These are phyloP conservation scores for Claviceps arundinis DNA, from an alignment of 2,329 filamentous ascomycete genomes.

Conservation along the genomic window DNA sequence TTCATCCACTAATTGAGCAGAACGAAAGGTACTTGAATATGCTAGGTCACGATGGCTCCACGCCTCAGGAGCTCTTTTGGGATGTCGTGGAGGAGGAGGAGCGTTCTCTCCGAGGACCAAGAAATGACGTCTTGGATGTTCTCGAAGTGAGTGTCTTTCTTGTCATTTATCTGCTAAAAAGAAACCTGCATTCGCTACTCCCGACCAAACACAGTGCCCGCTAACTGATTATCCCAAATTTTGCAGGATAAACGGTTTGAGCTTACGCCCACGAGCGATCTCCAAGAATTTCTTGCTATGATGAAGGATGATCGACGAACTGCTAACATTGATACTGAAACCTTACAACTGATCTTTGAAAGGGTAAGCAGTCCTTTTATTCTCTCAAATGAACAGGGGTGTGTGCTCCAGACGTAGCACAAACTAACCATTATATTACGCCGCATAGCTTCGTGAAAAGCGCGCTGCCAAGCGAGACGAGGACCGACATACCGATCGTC, in stretches of 20 bases:
- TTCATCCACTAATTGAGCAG: constrained; percentile 60
- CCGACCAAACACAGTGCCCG: neutral
- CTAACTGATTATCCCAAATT: constrained; percentile 6
- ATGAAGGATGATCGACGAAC: constrained; percentile 81
- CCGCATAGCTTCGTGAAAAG: constrained; percentile 62
- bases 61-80: constrained; percentile 88
- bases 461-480: constrained; percentile 71
- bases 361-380: constrained; percentile 37
- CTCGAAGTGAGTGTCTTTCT: constrained; percentile 54
- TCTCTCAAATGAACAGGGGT: neutral
- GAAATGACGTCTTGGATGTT: constrained; percentile 77
- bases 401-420: neutral
- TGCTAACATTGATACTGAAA: constrained; percentile 71
- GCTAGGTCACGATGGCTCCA: constrained; percentile 72
- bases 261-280: constrained; percentile 70
- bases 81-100: constrained; percentile 92
- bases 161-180: neutral
- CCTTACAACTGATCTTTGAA: constrained; percentile 70
- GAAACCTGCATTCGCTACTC: neutral
- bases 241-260: constrained; percentile 78
- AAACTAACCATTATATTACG: neutral
- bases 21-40: constrained; percentile 76
- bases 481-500: constrained; percentile 71
- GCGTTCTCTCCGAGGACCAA: constrained; percentile 62
- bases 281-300: constrained; percentile 74